Percentiles rank a stretch among this genome's conserved stretches.
These are phyloP conservation scores for Skeletonema grethae DNA, from an alignment of 108 stramenopile genomes.

Conservation along the genomic window DNA sequence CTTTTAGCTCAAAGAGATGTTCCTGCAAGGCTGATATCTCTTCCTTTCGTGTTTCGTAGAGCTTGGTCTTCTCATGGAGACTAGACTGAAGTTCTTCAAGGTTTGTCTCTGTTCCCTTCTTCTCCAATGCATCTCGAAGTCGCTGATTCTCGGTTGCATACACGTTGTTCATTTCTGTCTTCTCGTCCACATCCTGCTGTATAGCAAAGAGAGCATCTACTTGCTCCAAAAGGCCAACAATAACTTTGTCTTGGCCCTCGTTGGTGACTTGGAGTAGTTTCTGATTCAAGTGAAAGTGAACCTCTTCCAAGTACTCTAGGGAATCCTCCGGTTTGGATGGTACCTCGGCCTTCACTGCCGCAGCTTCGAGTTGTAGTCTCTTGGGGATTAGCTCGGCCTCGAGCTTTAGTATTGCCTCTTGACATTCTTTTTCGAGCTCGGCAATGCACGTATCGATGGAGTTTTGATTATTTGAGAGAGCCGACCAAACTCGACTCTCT, in stretches of 20 bases:
- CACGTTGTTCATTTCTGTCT: neutral
- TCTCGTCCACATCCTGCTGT: too few species aligned
- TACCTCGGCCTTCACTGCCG: neutral
- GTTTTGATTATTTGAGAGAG: conserved; percentile 1
- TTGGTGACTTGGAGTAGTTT: too few species aligned
- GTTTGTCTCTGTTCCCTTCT: neutral
- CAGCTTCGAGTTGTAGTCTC: neutral
- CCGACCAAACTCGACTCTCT: conserved; percentile 3
- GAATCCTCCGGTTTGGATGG: too few species aligned
- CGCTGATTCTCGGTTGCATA: neutral
- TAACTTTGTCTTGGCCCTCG: too few species aligned
- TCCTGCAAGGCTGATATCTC: conserved; percentile 44
- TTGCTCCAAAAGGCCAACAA: too few species aligned
- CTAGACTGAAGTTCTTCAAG: neutral
- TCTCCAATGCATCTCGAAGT: neutral
- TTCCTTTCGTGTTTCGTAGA: conserved; percentile 12
- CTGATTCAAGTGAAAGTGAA: too few species aligned
- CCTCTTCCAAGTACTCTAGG: too few species aligned
- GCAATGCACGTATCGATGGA: conserved; percentile 2
- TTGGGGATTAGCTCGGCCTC: neutral
- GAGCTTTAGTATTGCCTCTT: neutral
- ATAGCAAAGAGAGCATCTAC: too few species aligned
- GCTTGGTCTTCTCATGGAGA: neutral
- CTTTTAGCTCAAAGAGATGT: conserved; percentile 47
- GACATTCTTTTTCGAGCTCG: conserved; percentile 9